Percentiles rank a stretch among this genome's conserved stretches.
phyloP scores from a whole-genome alignment of 345 rosid species.

The Passiflora organensis region DNA sequence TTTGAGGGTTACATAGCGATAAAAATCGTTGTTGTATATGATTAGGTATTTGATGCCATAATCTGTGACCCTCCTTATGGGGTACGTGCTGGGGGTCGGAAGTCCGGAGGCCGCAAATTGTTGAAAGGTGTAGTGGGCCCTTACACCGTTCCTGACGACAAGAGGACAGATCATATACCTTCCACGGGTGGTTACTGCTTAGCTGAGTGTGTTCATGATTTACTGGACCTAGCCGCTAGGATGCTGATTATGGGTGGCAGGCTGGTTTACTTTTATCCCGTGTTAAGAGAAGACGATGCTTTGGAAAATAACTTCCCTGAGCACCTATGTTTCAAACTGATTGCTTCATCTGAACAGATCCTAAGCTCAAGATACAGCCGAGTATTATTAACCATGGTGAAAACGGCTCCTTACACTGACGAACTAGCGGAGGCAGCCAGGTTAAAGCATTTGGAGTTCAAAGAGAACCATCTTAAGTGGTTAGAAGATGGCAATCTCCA shows the following conservation, averaged over 20 bases:
- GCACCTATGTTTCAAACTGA: constrained; percentile 73
- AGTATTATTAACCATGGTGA: constrained; percentile 81
- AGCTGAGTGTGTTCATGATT: constrained; percentile 84
- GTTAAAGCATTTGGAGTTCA: constrained; percentile 69
- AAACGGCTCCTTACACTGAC: constrained; percentile 51
- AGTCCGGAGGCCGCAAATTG: constrained; percentile 91
- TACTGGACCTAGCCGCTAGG: constrained; percentile 79
- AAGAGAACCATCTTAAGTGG: constrained; percentile 87
- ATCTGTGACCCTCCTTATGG: constrained; percentile 95
- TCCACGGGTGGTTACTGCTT: constrained; percentile 87
- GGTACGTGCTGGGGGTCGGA: constrained; percentile 94
- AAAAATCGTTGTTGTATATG: background rate
- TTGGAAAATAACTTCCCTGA: constrained; percentile 47
- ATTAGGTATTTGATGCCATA: constrained; percentile 80
- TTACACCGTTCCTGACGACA: constrained; percentile 88
- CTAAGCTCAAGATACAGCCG: constrained; percentile 79
- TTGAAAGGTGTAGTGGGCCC: constrained; percentile 76
- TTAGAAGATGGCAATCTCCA: constrained; percentile 82
- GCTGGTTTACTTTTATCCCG: constrained; percentile 85
- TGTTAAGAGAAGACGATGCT: constrained; percentile 58
- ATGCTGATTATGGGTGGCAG: constrained; percentile 87
- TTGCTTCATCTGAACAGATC: constrained; percentile 84
- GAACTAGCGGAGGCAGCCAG: constrained; percentile 56
- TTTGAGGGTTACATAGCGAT: too few relatives aligned
- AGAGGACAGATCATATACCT: constrained; percentile 85